These are phyloP conservation scores for Suillus placidus DNA, from an alignment of 768 basidiomycete species.

Conservation along the genomic window DNA sequence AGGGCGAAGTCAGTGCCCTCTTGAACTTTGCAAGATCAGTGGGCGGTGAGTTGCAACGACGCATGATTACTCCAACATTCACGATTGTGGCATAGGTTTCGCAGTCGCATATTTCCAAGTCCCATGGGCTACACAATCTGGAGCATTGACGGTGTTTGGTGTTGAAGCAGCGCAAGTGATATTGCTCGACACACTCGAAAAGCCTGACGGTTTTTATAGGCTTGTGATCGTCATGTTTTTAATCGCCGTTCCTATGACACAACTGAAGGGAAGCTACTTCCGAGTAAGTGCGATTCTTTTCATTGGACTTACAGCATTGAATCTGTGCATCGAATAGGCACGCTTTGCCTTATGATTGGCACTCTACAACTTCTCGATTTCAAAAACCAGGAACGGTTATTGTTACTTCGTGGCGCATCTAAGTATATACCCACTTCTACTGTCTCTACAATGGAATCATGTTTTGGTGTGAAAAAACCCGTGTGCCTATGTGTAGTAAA, in stretches of 20 bases:
- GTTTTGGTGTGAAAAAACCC: not conserved
- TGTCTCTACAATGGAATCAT: not conserved
- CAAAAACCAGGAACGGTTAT: not conserved
- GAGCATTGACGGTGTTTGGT: slow-evolving; percentile 39
- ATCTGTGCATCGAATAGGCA: slow-evolving; percentile 14
- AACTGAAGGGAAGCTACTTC: slow-evolving; percentile 36
- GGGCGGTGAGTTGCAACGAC: slow-evolving; percentile 26
- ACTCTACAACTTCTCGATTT: not conserved
- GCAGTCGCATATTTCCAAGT: slow-evolving; percentile 45
- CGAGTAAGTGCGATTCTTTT: slow-evolving; percentile 27
- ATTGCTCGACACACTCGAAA: not conserved
- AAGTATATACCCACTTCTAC: no score
- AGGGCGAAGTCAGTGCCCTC: slow-evolving; percentile 42
- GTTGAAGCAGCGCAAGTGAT: slow-evolving; percentile 40
- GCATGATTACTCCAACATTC: not conserved
- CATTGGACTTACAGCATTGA: not conserved
- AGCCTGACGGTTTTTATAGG: slow-evolving; percentile 18
- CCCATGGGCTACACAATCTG: slow-evolving; percentile 40
- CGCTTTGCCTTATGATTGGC: slow-evolving; percentile 19
- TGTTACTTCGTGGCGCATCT: not conserved
- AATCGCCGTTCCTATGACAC: slow-evolving; percentile 39
- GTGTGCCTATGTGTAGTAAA: not conserved
- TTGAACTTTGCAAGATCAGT: slow-evolving; percentile 43
- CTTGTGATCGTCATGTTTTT: slow-evolving; percentile 38
- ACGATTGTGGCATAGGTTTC: slow-evolving; percentile 28